Evolutionary conservation across 1,284 basidiomycete species (phyloP).

Genomic region (Ceratobasidium sp.): DNA sequence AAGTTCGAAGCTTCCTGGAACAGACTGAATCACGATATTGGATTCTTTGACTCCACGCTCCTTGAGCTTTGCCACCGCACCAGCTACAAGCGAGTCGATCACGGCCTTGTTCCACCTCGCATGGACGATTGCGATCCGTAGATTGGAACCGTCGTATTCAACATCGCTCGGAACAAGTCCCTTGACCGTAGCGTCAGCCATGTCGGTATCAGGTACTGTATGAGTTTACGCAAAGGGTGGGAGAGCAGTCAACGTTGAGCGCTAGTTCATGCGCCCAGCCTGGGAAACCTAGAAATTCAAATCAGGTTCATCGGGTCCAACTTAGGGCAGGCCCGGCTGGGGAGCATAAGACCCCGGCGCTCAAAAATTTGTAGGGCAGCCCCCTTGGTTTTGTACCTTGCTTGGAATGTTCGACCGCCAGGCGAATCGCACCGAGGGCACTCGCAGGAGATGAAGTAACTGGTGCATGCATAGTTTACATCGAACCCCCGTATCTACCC

Average conservation of each 20-base stretch:
- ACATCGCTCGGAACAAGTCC: constrained; percentile 68
- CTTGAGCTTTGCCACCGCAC: constrained; percentile 78
- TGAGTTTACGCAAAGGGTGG: background rate
- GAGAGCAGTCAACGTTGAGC: background rate
- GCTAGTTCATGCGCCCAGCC: background rate
- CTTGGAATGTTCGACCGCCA: constrained; percentile 31
- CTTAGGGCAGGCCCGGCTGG: constrained; percentile 1
- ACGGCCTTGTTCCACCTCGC: constrained; percentile 90
- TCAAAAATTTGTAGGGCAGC: constrained; percentile 10
- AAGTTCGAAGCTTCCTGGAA: constrained; percentile 95
- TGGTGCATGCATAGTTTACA: constrained; percentile 37
- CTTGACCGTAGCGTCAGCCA: constrained; percentile 63
- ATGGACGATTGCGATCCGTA: constrained; percentile 90
- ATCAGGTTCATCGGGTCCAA: background rate
- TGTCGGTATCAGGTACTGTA: background rate
- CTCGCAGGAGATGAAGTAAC: constrained; percentile 37
- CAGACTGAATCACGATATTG: constrained; percentile 90
- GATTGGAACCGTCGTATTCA: constrained; percentile 74
- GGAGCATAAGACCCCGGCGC: background rate
- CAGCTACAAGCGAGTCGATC: constrained; percentile 82
- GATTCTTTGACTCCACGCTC: constrained; percentile 84
- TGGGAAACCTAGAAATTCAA: constrained; percentile 26
- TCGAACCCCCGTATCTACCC: constrained; percentile 36
- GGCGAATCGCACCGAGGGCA: constrained; percentile 29
- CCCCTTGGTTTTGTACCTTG: constrained; percentile 29